Percentiles rank a stretch among this genome's conserved stretches.
phyloP scores from a whole-genome alignment of 495 filamentous ascomycete species.

The Neurospora sp. region DNA sequence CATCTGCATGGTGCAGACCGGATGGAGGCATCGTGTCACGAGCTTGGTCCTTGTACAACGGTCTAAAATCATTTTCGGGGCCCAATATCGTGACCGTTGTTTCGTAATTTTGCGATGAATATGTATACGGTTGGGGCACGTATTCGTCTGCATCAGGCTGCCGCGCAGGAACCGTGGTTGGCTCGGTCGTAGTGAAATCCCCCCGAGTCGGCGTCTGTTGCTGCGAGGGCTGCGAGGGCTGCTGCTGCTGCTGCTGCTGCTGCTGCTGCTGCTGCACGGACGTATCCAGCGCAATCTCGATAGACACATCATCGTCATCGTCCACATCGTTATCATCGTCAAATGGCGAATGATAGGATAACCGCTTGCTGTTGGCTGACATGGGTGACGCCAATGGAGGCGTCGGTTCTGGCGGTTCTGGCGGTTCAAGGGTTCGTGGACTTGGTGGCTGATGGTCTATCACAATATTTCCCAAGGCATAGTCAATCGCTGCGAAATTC shows the following conservation, averaged over 20 bases:
- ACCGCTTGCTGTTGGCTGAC: conserved; percentile 15
- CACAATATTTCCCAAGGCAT: conserved; percentile 11
- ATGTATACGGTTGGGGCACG: conserved; percentile 26
- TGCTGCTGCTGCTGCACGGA: conserved; percentile 4
- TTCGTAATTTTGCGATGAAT: conserved; percentile 22
- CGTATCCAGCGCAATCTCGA: conserved; percentile 31
- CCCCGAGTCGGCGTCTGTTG: conserved; percentile 22
- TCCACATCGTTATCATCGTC: conserved; percentile 25
- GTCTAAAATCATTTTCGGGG: conserved; percentile 28
- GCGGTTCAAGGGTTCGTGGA: not conserved
- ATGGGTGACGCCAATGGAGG: not conserved
- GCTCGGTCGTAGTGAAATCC: conserved; percentile 10
- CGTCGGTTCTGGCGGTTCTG: not conserved
- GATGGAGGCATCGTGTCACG: conserved; percentile 14
- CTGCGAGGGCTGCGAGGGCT: conserved; percentile 7
- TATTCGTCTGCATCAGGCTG: conserved; percentile 26
- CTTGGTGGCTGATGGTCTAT: not conserved
- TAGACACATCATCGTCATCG: conserved; percentile 30
- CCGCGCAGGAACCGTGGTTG: conserved; percentile 4
- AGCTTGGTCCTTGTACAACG: conserved; percentile 21
- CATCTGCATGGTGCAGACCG: conserved; percentile 13
- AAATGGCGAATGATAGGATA: conserved; percentile 31
- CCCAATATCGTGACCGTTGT: conserved; percentile 38
- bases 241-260: not conserved
- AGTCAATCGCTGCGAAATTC: conserved; percentile 14